Conservation (phyloP, 495 filamentous ascomycete species). For the Bathelium albidoporum region DNA sequence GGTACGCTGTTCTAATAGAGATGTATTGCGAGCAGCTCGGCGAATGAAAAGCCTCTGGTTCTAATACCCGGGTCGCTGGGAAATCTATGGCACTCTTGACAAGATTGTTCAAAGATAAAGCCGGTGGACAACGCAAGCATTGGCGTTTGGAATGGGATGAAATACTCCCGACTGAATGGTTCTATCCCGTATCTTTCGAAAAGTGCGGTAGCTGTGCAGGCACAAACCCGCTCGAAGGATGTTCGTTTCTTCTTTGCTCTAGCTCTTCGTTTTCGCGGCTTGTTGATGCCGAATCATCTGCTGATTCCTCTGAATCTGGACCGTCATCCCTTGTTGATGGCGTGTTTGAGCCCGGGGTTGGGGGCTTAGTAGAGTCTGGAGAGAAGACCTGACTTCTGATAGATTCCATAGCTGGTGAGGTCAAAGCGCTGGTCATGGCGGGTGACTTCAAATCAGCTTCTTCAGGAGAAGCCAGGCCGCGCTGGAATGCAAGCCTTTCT, state of each 20-base stretch:
- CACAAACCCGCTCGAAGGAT: neutral
- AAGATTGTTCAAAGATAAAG: no score
- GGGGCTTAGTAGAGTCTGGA: neutral
- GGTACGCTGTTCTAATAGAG: neutral
- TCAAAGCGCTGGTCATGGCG: neutral
- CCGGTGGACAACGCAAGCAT: no score
- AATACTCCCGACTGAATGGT: neutral
- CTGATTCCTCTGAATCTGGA: neutral
- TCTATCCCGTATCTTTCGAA: neutral
- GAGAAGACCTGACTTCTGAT: neutral
- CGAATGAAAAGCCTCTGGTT: neutral
- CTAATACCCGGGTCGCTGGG: no score
- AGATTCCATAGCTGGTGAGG: neutral
- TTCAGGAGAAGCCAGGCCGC: conserved; percentile 43
- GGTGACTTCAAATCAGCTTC: conserved; percentile 13
- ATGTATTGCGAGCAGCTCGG: neutral
- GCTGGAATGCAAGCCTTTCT: conserved; percentile 55
- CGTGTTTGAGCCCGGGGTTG: neutral
- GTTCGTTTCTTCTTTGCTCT: neutral
- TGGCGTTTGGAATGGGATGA: neutral
- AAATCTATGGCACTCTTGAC: no score
- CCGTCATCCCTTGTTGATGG: neutral
- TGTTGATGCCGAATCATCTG: neutral
- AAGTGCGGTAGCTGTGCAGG: neutral
- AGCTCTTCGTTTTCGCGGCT: neutral